Evolutionary conservation across 2,329 filamentous ascomycete species (phyloP).

Genomic region (Diplodia mutila): DNA sequence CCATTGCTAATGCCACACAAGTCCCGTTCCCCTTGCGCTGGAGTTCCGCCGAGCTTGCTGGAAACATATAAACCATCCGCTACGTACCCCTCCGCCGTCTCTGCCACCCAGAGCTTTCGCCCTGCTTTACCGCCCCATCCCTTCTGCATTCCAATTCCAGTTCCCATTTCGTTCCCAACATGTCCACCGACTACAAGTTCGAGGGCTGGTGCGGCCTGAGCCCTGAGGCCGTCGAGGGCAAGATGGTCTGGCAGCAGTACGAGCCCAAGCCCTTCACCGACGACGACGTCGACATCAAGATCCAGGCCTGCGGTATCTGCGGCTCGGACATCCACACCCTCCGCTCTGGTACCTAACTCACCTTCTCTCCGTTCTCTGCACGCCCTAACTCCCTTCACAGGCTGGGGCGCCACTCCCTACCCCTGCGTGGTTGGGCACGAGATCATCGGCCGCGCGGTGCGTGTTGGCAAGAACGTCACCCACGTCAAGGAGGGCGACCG

Average conservation of each 20-base stretch:
- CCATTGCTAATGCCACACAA: background rate
- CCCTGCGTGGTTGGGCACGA: constrained; percentile 49
- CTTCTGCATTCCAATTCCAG: background rate
- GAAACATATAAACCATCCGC: constrained; percentile 2
- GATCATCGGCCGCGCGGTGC: constrained; percentile 45
- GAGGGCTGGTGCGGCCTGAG: constrained; percentile 62
- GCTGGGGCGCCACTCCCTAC: constrained; percentile 52
- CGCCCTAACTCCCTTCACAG: constrained; percentile 43
- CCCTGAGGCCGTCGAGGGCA: constrained; percentile 54
- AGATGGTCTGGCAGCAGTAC: constrained; percentile 58
- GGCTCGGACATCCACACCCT: constrained; percentile 27
- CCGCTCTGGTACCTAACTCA: constrained; percentile 4
- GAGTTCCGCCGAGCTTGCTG: background rate
- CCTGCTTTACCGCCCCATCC: background rate
- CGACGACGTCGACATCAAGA: constrained; percentile 46
- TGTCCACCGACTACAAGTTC: constrained; percentile 53
- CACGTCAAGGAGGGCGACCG: constrained; percentile 64
- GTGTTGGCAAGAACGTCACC: constrained; percentile 41
- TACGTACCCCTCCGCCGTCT: background rate
- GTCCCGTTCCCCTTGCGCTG: background rate
- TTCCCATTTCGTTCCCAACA: background rate
- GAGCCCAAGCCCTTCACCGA: constrained; percentile 48
- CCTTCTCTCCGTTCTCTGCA: background rate
- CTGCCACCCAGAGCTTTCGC: background rate
- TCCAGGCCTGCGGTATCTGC: constrained; percentile 46